phyloP scores from a whole-genome alignment of 1,284 basidiomycete genomes.

The Moesziomyces sp. region DNA sequence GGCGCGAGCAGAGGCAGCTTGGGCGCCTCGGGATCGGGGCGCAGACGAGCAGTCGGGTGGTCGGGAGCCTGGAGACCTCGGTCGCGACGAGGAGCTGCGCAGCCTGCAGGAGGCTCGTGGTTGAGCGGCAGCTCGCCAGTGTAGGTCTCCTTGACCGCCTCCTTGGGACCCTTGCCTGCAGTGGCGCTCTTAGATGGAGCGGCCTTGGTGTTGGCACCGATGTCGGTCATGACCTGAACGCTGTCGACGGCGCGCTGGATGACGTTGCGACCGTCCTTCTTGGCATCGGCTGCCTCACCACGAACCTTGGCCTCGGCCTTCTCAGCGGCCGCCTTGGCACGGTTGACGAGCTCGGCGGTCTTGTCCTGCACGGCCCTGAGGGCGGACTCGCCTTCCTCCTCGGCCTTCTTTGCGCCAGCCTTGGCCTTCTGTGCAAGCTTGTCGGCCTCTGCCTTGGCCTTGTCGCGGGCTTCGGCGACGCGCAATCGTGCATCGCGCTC shows the following conservation, averaged over 20 bases:
- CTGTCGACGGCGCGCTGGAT: conserved; percentile 48
- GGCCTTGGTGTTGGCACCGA: conserved; percentile 50
- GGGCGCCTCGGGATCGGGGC: conserved; percentile 58
- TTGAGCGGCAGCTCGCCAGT: conserved; percentile 51
- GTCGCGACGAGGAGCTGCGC: conserved; percentile 45
- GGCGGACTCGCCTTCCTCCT: conserved; percentile 64
- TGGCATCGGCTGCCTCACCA: conserved; percentile 36
- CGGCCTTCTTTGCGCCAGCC: conserved; percentile 63
- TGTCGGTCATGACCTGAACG: conserved; percentile 56
- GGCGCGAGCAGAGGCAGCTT: conserved; percentile 80
- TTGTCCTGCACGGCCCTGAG: conserved; percentile 49
- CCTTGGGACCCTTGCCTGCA: conserved; percentile 65
- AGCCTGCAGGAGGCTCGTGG: conserved; percentile 58
- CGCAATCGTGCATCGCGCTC: conserved; percentile 46
- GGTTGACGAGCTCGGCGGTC: conserved; percentile 46
- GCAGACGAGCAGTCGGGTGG: conserved; percentile 47
- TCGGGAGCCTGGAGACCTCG: conserved; percentile 59
- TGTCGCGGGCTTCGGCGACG: conserved; percentile 48
- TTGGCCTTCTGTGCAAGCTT: conserved; percentile 52
- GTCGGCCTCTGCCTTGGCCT: conserved; percentile 40
- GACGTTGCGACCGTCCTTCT: conserved; percentile 60
- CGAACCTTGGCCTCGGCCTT: conserved; percentile 61
- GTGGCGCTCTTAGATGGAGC: conserved; percentile 65
- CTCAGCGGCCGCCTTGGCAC: conserved; percentile 71
- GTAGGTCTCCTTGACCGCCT: conserved; percentile 49